phyloP scores from a whole-genome alignment of 257 asterid genomes.

The Solanum paucissectum region DNA sequence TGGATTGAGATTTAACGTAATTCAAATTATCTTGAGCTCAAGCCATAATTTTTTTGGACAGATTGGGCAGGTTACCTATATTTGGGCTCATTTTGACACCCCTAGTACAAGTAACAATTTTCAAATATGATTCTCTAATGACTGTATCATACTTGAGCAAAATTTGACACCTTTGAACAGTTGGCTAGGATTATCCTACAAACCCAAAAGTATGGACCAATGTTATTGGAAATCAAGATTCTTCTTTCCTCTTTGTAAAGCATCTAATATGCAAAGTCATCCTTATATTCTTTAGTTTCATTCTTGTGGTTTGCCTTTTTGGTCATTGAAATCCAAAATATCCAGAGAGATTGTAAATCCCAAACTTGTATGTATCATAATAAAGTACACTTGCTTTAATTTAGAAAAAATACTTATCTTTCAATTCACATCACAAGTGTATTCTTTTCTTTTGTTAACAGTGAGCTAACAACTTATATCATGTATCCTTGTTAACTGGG shows the following conservation, averaged over 20 bases:
- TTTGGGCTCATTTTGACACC: background rate
- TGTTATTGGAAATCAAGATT: background rate
- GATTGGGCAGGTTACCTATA: background rate
- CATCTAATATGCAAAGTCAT: background rate
- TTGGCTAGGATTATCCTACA: background rate
- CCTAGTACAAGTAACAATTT: background rate
- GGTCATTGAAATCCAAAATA: background rate
- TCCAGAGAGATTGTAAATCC: background rate
- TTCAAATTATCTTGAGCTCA: background rate
- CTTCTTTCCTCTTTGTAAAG: background rate
- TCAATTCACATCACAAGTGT: background rate
- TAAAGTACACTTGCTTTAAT: background rate
- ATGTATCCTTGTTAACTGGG: background rate
- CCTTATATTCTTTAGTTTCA: background rate
- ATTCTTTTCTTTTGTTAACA: background rate
- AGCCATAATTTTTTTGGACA: background rate
- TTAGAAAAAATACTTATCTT: background rate
- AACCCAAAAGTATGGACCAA: background rate
- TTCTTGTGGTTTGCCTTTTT: background rate
- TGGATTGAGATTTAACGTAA: background rate
- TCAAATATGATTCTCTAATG: background rate
- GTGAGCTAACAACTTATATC: background rate
- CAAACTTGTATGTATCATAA: background rate
- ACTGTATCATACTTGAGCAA: background rate
- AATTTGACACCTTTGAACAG: background rate